These are phyloP conservation scores for Draba incana DNA, from an alignment of 345 rosid genomes.

Conservation along the genomic window DNA sequence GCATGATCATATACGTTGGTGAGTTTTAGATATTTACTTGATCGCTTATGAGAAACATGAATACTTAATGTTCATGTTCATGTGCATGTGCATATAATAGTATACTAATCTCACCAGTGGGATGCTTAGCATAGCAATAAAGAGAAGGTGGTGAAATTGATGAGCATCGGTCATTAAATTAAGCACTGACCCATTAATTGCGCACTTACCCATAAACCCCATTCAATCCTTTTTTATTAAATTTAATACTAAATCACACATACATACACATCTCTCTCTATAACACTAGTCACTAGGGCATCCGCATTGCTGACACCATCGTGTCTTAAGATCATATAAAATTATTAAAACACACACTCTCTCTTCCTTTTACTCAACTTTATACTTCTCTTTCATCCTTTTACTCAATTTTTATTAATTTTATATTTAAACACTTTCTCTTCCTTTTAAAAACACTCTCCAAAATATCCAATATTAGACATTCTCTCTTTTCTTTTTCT, in stretches of 20 bases:
- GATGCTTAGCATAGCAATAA: slow-evolving; percentile 45
- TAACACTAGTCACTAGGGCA: slow-evolving; percentile 25
- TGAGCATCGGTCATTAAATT: slow-evolving; percentile 43
- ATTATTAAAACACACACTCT: too few relatives aligned
- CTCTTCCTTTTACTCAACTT: too few relatives aligned
- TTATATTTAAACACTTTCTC: too few relatives aligned
- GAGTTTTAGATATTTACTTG: slow-evolving; percentile 2
- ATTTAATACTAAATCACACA: not conserved
- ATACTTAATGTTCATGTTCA: slow-evolving; percentile 38
- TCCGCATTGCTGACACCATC: too few relatives aligned
- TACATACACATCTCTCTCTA: not conserved
- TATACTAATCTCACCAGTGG: slow-evolving; percentile 36
- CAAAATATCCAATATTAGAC: too few relatives aligned
- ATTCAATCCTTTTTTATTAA: slow-evolving; percentile 22
- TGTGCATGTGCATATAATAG: slow-evolving; percentile 40
- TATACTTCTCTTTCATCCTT: too few relatives aligned
- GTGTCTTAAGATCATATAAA: too few relatives aligned
- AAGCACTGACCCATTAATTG: slow-evolving; percentile 45
- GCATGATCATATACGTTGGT: not conserved
- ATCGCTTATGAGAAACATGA: slow-evolving; percentile 29
- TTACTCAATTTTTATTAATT: too few relatives aligned
- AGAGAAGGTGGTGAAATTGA: slow-evolving; percentile 44
- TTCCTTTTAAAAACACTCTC: too few relatives aligned
- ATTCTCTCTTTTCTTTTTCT: too few relatives aligned
- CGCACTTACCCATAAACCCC: slow-evolving; percentile 42